Conservation (phyloP, 306 rosid genomes). For the Carpinus fangiana region DNA sequence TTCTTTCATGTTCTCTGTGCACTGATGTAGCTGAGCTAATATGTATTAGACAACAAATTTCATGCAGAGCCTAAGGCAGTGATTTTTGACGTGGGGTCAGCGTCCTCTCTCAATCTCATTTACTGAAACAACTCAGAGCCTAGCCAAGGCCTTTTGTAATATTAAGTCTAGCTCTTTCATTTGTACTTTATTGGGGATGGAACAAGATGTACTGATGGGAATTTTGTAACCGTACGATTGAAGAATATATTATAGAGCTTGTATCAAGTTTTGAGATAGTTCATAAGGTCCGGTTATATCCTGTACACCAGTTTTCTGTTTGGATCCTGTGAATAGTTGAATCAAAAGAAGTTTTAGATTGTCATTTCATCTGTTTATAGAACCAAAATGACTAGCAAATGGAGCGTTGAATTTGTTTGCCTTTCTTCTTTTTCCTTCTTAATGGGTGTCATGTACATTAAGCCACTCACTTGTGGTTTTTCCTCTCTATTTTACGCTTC, state of each 20-base stretch:
- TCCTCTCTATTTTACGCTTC: not conserved
- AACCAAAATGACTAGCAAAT: not conserved
- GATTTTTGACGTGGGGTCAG: slow-evolving; percentile 27
- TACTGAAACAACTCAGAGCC: not conserved
- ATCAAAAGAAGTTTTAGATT: not conserved
- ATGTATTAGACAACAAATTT: slow-evolving; percentile 14
- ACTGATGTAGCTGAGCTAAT: slow-evolving; percentile 21
- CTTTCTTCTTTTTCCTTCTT: not conserved
- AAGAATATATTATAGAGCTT: not conserved
- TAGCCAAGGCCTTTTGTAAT: not conserved
- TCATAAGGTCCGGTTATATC: not conserved
- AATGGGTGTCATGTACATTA: no score
- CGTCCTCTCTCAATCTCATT: not conserved
- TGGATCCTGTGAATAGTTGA: not conserved
- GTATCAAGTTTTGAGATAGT: not conserved
- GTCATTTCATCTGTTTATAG: no score
- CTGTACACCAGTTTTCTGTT: not conserved
- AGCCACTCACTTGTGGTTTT: not conserved
- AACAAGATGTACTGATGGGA: slow-evolving; percentile 7
- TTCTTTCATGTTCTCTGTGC: not conserved
- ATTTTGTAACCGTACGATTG: not conserved
- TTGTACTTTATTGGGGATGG: slow-evolving; percentile 6
- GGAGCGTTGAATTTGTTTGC: not conserved
- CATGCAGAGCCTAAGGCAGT: slow-evolving; percentile 47
- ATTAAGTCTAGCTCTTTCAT: slow-evolving; percentile 9